Evolutionary conservation across 2,329 filamentous ascomycete genomes (phyloP), one percentile per base, ranked within the genome.

Genomic region (Pseudopyrenochaeta lycopersici): DNA sequence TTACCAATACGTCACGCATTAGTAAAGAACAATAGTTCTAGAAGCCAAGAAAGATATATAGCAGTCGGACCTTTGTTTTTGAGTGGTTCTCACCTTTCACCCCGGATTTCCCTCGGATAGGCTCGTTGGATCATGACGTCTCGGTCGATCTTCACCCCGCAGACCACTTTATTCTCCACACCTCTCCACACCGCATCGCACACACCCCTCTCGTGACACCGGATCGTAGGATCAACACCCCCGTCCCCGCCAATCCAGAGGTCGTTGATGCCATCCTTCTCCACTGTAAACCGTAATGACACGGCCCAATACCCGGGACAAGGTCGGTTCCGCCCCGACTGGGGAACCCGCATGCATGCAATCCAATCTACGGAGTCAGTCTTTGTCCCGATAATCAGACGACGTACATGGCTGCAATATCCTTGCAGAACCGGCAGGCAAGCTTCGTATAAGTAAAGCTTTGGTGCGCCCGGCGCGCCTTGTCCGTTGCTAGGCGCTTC

Each of bases 371-470:
- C 21, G 21, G 41, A 38, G 33, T 30, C 17, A 38, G 21, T 40
- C 31, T 38, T 36, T 38, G 23, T 38, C 15, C 33, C 32, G 27
- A 32, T 27, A 36, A 7, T 18, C 36, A 9, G 29, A 42, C 30
- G 41, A 52, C 21, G 54, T 48, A 58, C 21, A 58, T 49, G 60
- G 60, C 54, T 52, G 40, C 30, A 47, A 27, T 20, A 39, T 49
- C 21, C 48, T 43, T 21, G 5, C 33, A 27, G 7, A 39, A 17
- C 5, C 5, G 23, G 36, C 31, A 45, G 44, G 53, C 42, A 63
- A 63, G 59, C 56, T 58, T 61, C 35, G 46, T 49, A 57, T 60
- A 63, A 65, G 44, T 47, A 53, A 52, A 54, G 52, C 54, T 52
- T 64, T 51, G 41, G 50, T 51, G 32, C 48, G 35, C 35, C 43